Evolutionary conservation across 2,329 filamentous ascomycete species (phyloP).

Genomic region (Fusarium sp.): DNA sequence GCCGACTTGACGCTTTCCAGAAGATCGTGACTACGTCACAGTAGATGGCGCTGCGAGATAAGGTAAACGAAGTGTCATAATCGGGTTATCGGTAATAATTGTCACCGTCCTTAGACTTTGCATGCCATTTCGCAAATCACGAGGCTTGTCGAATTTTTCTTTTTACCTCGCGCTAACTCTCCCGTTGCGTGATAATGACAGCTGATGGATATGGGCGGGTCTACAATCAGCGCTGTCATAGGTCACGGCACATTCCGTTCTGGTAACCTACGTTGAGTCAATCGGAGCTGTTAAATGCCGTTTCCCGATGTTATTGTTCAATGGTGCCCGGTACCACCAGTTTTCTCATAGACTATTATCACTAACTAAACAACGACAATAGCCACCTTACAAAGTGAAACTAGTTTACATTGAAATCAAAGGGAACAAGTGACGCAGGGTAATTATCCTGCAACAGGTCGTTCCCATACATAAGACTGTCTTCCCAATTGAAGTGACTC

Average conservation of each 20-base stretch:
- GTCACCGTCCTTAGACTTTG: neutral
- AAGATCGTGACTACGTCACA: neutral
- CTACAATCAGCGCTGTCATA: neutral
- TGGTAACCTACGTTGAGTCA: neutral
- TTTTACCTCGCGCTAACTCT: neutral
- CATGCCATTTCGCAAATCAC: neutral
- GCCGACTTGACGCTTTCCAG: neutral
- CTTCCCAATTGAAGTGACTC: neutral
- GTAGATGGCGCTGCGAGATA: neutral
- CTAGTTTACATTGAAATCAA: neutral
- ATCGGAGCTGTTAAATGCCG: neutral
- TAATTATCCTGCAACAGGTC: constrained; percentile 1
- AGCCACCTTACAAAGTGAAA: rapidly evolving
- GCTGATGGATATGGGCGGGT: neutral
- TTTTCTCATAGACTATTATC: too few relatives aligned
- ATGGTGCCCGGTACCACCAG: neutral
- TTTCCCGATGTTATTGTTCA: neutral
- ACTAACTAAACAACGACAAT: neutral
- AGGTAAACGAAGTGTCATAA: neutral
- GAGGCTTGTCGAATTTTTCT: neutral
- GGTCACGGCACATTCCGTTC: neutral
- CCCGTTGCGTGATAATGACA: neutral
- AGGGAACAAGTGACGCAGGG: neutral
- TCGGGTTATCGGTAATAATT: neutral
- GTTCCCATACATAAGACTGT: neutral